Evolutionary conservation across 108 stramenopile species (phyloP).

Genomic region (Skeletonema tropicum): DNA sequence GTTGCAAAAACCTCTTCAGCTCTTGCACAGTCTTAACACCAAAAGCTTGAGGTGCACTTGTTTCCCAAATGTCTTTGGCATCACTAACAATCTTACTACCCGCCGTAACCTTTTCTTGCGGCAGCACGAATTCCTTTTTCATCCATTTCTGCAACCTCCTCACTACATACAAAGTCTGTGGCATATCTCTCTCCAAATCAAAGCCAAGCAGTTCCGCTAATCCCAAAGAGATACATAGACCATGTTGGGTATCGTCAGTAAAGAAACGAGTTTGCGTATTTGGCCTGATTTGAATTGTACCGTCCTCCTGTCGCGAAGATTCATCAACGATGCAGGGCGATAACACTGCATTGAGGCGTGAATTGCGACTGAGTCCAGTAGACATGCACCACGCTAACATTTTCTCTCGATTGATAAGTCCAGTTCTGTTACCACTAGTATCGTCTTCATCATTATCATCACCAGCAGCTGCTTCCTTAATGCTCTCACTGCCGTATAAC

Average conservation of each 20-base stretch:
- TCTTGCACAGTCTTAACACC: constrained; percentile 39
- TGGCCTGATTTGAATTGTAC: constrained; percentile 48
- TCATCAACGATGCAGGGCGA: constrained; percentile 52
- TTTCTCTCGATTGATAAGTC: constrained; percentile 37
- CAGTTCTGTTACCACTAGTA: constrained; percentile 14
- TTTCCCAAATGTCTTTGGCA: constrained; percentile 46
- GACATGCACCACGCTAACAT: constrained; percentile 42
- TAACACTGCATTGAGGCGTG: constrained; percentile 50
- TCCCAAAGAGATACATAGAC: constrained; percentile 51
- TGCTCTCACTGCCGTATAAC: constrained; percentile 10
- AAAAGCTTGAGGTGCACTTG: constrained; percentile 54
- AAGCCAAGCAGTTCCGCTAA: constrained; percentile 50
- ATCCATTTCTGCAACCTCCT: constrained; percentile 55
- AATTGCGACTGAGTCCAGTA: constrained; percentile 50
- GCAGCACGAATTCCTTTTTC: constrained; percentile 56
- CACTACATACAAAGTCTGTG: constrained; percentile 45
- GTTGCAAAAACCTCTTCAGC: constrained; percentile 42
- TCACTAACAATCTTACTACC: constrained; percentile 31
- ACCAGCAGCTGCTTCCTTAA: not conserved
- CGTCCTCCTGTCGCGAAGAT: constrained; percentile 23
- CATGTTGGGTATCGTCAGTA: constrained; percentile 52
- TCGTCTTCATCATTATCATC: constrained; percentile 3
- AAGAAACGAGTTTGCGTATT: constrained; percentile 46
- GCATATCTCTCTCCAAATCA: constrained; percentile 54
- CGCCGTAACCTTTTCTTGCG: constrained; percentile 8